phyloP scores from a whole-genome alignment of 2,329 filamentous ascomycete genomes.

The Dendrostoma leiphaemia region DNA sequence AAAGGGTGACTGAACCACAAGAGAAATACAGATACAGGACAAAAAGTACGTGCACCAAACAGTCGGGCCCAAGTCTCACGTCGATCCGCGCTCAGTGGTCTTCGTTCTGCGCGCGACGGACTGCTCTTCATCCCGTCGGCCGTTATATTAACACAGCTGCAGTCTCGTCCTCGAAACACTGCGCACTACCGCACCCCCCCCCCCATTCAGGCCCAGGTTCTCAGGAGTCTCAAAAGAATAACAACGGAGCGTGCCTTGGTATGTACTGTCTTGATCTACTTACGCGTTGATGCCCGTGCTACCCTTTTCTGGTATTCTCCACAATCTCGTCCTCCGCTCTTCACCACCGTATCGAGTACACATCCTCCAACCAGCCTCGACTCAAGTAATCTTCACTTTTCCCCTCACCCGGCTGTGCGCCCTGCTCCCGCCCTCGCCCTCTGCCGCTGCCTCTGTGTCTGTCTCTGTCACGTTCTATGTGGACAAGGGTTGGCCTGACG shows the following conservation, averaged over 20 bases:
- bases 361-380: neutral
- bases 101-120: neutral
- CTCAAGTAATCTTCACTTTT: neutral
- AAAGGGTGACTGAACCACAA: constrained; percentile 7
- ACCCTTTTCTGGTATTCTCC: neutral
- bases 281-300: neutral
- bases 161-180: neutral
- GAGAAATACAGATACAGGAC: constrained; percentile 1
- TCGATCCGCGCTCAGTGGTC: neutral
- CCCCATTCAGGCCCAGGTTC: neutral
- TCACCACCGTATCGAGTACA: neutral
- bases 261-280: neutral
- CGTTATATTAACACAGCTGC: constrained; percentile 4
- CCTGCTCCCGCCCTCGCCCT: neutral
- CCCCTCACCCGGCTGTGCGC: neutral
- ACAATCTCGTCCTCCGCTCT: neutral
- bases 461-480: neutral
- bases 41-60: constrained; percentile 7
- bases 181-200: too few relatives aligned
- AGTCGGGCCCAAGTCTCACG: neutral
- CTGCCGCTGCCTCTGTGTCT: neutral
- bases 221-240: neutral
- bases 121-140: neutral
- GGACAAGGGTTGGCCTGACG: constrained; percentile 1
- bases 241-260: neutral